Base-by-base conservation (phyloP, 345 rosid genomes). In the Linum usitatissimum region DNA sequence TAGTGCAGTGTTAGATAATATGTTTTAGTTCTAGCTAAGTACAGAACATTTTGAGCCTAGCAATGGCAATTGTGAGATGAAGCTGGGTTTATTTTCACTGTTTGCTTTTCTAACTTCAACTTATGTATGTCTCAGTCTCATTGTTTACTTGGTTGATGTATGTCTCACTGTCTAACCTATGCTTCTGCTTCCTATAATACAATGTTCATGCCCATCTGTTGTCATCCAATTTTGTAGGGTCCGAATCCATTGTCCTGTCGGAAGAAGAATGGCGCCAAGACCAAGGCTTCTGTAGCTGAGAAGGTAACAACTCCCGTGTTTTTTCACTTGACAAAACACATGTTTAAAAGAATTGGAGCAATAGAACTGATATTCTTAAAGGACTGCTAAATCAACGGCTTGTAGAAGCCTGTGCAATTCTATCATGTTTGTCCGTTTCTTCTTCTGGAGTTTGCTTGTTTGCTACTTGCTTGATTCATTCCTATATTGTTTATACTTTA, bases 241-340 rank as follows among this genome's bases (percentile, higher is more conserved):
- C 97, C 96, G 39, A 93, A 93, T 36, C 96, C 99, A 45, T 87
- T 90, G 54, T 93, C 99, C 7, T 71, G 84, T 61, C 75, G 69
- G 85, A 92, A 87, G 83, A 90, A 86, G 63, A 90, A 76, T 78
- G 72, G 17, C 7, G 9, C 23, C 20, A 55, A 55, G 7, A 23
- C 20, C 3, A 3, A n/a, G 28, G 30, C 30, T 23, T 55, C 23
- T 55, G 58, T 42, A 14, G 15, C 14, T n/a, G n/a, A n/a, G 14
- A 42, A 42, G 49, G 49, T 42, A 42, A 42, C 12, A 14, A 42
- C 36, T 31, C 36, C 9, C n/a, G n/a, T 42, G 49, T 42, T 42
- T 8, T 42, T 14, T 6, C 2, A 14, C 3, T 42, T 42, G 49
- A 42, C 15, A n/a, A n/a, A n/a, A n/a, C n/a, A n/a, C n/a, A n/a